Conservation (phyloP, 768 basidiomycete genomes). For the Leccinum rimulosum region DNA sequence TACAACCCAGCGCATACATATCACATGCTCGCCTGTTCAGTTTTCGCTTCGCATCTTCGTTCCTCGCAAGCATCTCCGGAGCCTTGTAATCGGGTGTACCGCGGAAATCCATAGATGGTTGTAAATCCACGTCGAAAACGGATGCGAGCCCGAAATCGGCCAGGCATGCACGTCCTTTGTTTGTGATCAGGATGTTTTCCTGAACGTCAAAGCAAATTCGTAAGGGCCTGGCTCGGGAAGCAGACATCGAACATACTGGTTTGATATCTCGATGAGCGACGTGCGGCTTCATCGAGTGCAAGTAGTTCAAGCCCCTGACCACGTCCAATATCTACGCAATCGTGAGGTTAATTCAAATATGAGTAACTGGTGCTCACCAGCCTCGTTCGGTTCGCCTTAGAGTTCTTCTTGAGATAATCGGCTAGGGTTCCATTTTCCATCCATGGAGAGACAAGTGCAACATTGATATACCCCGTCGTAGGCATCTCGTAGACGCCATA, state of each 20-base stretch:
- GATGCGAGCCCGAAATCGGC: conserved; percentile 47
- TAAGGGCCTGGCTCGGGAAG: neutral
- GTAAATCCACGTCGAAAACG: conserved; percentile 16
- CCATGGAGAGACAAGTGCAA: conserved; percentile 40
- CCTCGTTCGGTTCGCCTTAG: conserved; percentile 22
- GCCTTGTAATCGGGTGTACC: conserved; percentile 27
- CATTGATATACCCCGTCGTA: conserved; percentile 11
- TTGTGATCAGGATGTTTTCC: conserved; percentile 49
- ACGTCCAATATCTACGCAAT: conserved; percentile 40
- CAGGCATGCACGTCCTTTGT: conserved; percentile 41
- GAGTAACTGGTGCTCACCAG: conserved; percentile 29
- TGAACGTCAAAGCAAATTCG: conserved; percentile 19
- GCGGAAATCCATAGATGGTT: conserved; percentile 6
- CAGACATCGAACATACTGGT: conserved; percentile 20
- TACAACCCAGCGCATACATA: conserved; percentile 42
- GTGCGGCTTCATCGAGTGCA: conserved; percentile 40
- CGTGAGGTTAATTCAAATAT: neutral
- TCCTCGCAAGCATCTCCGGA: conserved; percentile 20
- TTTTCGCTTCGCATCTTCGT: conserved; percentile 1
- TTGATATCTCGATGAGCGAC: conserved; percentile 34
- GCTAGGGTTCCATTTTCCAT: conserved; percentile 35
- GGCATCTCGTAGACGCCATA: conserved; percentile 30
- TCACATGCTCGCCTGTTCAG: conserved; percentile 34
- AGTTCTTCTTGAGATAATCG: conserved; percentile 28
- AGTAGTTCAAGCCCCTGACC: conserved; percentile 40